phyloP scores from a whole-genome alignment of 2,329 filamentous ascomycete genomes.

The Fusarium chlamydosporum region DNA sequence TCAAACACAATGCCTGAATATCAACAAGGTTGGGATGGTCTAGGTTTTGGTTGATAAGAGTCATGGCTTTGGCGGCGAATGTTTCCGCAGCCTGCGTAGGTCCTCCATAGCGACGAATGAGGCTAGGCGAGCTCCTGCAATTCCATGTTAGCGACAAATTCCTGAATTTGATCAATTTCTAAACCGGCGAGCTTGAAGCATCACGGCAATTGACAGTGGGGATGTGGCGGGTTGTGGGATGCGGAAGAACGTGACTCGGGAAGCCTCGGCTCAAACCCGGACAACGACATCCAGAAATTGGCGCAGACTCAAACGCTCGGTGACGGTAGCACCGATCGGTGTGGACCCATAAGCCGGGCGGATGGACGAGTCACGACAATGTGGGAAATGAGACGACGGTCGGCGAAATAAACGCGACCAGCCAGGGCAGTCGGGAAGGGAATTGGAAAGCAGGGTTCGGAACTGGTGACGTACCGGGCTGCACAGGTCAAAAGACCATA shows the following conservation, averaged over 20 bases:
- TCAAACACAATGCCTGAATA: constrained; percentile 72
- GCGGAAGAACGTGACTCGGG: constrained; percentile 27
- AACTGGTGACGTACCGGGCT: constrained; percentile 64
- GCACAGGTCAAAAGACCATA: constrained; percentile 71
- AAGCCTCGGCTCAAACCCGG: constrained; percentile 47
- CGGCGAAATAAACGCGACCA: constrained; percentile 21
- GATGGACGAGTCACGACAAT: constrained; percentile 41
- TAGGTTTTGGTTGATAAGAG: constrained; percentile 69
- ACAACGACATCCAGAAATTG: constrained; percentile 18
- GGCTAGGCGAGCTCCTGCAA: constrained; percentile 66
- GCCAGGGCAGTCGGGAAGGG: constrained; percentile 35
- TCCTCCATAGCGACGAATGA: constrained; percentile 72
- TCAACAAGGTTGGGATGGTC: constrained; percentile 72
- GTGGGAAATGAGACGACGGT: constrained; percentile 44
- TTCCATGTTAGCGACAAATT: constrained; percentile 30
- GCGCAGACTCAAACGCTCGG: constrained; percentile 38
- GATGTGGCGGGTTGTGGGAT: constrained; percentile 17
- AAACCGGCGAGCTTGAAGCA: background rate
- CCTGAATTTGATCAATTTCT: background rate
- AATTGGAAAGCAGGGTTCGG: constrained; percentile 39
- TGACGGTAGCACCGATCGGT: constrained; percentile 47
- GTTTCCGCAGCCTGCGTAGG: constrained; percentile 70
- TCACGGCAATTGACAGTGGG: constrained; percentile 4
- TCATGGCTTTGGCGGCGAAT: constrained; percentile 71
- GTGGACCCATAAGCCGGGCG: constrained; percentile 47